Evolutionary conservation across 805 yeast species (phyloP).

Genomic region (Grigorovia humatica): DNA sequence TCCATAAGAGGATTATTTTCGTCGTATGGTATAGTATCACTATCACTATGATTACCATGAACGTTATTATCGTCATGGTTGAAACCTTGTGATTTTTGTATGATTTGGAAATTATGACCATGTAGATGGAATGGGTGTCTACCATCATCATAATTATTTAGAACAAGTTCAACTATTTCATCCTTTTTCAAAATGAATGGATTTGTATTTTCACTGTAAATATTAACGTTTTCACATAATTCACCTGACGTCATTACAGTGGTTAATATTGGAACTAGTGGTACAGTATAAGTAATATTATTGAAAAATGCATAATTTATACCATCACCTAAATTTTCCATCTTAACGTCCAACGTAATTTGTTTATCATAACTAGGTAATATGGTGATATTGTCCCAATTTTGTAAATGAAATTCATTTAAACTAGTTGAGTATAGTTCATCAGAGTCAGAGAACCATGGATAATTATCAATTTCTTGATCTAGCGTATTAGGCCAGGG

Average conservation of each 20-base stretch:
- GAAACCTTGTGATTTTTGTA: conserved; percentile 41
- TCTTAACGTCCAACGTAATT: conserved; percentile 46
- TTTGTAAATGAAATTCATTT: conserved; percentile 30
- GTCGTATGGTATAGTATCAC: conserved; percentile 42
- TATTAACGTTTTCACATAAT: conserved; percentile 41
- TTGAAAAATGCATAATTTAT: conserved; percentile 70
- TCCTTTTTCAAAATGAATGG: conserved; percentile 47
- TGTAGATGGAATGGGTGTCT: conserved; percentile 74
- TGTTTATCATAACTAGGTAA: conserved; percentile 52
- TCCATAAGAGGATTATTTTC: conserved; percentile 32
- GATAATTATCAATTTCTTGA: neutral
- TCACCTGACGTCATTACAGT: conserved; percentile 55
- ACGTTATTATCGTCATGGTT: conserved; percentile 25
- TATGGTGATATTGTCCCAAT: conserved; percentile 36
- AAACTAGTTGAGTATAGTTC: conserved; percentile 10
- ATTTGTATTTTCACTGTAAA: conserved; percentile 68
- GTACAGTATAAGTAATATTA: conserved; percentile 50
- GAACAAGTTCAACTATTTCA: conserved; percentile 62
- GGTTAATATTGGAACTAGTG: conserved; percentile 61
- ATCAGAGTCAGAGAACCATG: conserved; percentile 2
- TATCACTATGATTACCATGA: conserved; percentile 12
- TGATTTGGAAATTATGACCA: conserved; percentile 60
- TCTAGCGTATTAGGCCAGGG: conserved; percentile 19
- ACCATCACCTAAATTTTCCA: conserved; percentile 67
- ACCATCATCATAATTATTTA: conserved; percentile 73